These are phyloP conservation scores for Aspergillus spinulosporus DNA, from an alignment of 2,329 filamentous ascomycete species.

Conservation along the genomic window DNA sequence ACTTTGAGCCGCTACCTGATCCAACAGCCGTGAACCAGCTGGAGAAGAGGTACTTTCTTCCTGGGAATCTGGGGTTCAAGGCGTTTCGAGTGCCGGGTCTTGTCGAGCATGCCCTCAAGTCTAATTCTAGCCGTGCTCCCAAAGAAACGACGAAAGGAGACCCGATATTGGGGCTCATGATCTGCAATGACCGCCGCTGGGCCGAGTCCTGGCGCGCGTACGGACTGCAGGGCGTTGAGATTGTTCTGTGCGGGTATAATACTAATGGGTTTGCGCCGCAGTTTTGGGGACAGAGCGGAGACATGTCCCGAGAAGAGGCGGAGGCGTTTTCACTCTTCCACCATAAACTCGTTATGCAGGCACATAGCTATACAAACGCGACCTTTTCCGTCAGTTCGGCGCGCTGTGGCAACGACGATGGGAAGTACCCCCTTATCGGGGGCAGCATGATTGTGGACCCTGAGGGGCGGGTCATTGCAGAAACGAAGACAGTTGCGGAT, in stretches of 20 bases:
- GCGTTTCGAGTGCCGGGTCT: constrained; percentile 55
- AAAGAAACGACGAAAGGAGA: constrained; percentile 41
- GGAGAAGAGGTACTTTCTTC: constrained; percentile 57
- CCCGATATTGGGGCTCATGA: constrained; percentile 56
- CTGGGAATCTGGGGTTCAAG: constrained; percentile 55
- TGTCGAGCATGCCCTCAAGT: constrained; percentile 27
- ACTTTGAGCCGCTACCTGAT: constrained; percentile 51
- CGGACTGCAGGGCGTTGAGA: constrained; percentile 53
- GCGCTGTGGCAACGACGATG: constrained; percentile 54
- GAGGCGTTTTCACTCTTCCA: constrained; percentile 54
- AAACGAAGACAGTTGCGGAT: constrained; percentile 50
- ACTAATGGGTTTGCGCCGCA: constrained; percentile 53
- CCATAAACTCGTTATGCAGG: constrained; percentile 54
- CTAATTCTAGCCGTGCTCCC: constrained; percentile 15
- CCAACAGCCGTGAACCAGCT: constrained; percentile 55
- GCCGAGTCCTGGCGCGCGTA: constrained; percentile 55
- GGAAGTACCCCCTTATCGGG: constrained; percentile 52
- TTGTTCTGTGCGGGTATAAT: constrained; percentile 54
- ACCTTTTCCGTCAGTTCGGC: constrained; percentile 54
- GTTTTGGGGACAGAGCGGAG: constrained; percentile 44
- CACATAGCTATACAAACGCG: constrained; percentile 55
- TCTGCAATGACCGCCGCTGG: constrained; percentile 59
- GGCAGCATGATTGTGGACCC: constrained; percentile 52
- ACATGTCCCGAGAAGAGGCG: constrained; percentile 48
- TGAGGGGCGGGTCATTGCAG: constrained; percentile 53